These are phyloP conservation scores for Diaporthe humulicola DNA, from an alignment of 2,329 filamentous ascomycete species.

Conservation along the genomic window DNA sequence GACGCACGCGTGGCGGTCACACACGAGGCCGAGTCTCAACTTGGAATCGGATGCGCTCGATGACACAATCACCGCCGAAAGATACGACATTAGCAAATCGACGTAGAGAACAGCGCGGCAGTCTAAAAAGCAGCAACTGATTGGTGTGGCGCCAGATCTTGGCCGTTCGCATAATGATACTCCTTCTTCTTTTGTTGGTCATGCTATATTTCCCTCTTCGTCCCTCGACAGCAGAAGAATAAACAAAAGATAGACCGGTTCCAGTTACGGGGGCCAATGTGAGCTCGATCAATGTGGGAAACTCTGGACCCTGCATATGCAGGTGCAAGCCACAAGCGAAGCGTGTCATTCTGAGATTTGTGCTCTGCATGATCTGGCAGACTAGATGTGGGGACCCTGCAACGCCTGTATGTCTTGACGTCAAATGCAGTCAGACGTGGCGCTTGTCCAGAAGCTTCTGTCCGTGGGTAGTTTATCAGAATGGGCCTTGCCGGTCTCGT, in stretches of 20 bases:
- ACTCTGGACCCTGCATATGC: constrained; percentile 14
- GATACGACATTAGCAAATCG: background rate
- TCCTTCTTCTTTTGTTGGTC: background rate
- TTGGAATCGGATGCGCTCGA: background rate
- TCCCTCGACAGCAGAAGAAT: background rate
- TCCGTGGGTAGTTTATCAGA: background rate
- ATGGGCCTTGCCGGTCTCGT: background rate
- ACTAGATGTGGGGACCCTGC: background rate
- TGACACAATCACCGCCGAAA: background rate
- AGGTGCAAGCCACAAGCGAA: constrained; percentile 1
- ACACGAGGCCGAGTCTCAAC: background rate
- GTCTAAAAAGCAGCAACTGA: background rate
- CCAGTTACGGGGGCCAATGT: background rate
- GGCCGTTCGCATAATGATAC: background rate
- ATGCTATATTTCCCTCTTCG: background rate
- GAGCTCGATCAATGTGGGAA: background rate
- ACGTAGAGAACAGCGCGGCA: background rate
- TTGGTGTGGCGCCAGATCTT: background rate
- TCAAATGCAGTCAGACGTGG: background rate
- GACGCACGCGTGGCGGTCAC: background rate
- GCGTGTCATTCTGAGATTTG: background rate
- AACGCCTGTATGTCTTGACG: constrained; percentile 4
- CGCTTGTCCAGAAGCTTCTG: background rate
- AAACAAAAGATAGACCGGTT: background rate
- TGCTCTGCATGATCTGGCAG: background rate